phyloP scores from a whole-genome alignment of 305 asterid species.

The Rubia peregrina region DNA sequence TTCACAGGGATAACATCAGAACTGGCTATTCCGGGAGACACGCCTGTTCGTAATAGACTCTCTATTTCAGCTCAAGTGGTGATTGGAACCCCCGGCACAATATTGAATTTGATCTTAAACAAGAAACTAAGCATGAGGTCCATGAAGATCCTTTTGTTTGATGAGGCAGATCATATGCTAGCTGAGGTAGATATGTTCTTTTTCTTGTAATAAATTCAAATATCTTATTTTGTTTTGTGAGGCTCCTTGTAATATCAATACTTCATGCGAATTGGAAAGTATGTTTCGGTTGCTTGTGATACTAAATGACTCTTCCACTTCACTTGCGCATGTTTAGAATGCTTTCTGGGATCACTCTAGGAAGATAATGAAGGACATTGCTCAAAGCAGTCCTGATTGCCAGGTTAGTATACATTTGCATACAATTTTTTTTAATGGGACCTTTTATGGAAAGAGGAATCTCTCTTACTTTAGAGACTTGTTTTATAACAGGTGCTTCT shows the following conservation, averaged over 20 bases:
- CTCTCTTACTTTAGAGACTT: background rate
- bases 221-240: background rate
- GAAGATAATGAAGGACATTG: conserved; percentile 61
- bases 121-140: conserved; percentile 61
- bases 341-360: conserved; percentile 78
- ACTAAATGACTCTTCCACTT: background rate
- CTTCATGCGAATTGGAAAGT: too few species aligned
- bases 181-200: conserved; percentile 48
- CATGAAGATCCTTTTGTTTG: conserved; percentile 88
- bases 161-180: conserved; percentile 95
- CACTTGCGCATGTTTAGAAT: conserved; percentile 32
- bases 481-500: conserved; percentile 59
- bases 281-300: too few species aligned
- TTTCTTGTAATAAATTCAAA: background rate
- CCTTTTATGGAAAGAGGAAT: background rate
- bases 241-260: background rate
- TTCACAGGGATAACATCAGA: conserved; percentile 71
- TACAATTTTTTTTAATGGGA: background rate
- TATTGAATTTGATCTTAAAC: conserved; percentile 50
- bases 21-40: conserved; percentile 56
- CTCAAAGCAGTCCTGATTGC: conserved; percentile 43
- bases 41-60: conserved; percentile 47
- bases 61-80: conserved; percentile 67
- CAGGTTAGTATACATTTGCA: conserved; percentile 47
- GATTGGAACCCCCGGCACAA: conserved; percentile 95